Evolutionary conservation across 371 early-diverging fungal genomes (phyloP).

Genomic region (Batrachochytrium dendrobatidis): DNA sequence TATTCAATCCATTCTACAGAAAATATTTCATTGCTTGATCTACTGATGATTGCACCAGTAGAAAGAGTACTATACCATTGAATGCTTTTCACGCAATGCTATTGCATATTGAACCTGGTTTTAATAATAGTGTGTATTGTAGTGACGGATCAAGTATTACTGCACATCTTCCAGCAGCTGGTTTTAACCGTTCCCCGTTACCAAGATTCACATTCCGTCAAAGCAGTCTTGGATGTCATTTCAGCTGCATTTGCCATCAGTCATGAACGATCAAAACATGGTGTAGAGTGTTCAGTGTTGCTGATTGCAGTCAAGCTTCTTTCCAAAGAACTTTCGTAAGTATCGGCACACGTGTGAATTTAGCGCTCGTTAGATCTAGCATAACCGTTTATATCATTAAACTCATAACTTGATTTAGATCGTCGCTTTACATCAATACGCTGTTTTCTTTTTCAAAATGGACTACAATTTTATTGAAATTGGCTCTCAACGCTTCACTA

Average conservation of each 20-base stretch:
- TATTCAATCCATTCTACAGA: too few relatives aligned
- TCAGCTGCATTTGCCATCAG: constrained; percentile 2
- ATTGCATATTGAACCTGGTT: too few relatives aligned
- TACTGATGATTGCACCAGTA: too few relatives aligned
- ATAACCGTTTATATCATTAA: background rate
- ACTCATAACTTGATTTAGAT: background rate
- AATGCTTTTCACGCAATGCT: too few relatives aligned
- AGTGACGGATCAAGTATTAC: background rate
- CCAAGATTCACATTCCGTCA: background rate
- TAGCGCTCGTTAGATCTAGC: background rate
- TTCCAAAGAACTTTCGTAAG: background rate
- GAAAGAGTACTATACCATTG: too few relatives aligned
- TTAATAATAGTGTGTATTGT: too few relatives aligned
- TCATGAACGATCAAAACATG: background rate
- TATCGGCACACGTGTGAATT: background rate
- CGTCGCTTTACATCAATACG: constrained; percentile 3
- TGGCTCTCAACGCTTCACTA: background rate
- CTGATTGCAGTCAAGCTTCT: constrained; percentile 5
- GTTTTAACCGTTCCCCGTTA: background rate
- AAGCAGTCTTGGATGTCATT: background rate
- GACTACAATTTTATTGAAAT: background rate
- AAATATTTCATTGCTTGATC: too few relatives aligned
- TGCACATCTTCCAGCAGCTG: background rate
- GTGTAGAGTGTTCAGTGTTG: constrained; percentile 4
- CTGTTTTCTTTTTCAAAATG: background rate